Conservation (phyloP, 768 basidiomycete genomes). For the Boletus rex-veris region DNA sequence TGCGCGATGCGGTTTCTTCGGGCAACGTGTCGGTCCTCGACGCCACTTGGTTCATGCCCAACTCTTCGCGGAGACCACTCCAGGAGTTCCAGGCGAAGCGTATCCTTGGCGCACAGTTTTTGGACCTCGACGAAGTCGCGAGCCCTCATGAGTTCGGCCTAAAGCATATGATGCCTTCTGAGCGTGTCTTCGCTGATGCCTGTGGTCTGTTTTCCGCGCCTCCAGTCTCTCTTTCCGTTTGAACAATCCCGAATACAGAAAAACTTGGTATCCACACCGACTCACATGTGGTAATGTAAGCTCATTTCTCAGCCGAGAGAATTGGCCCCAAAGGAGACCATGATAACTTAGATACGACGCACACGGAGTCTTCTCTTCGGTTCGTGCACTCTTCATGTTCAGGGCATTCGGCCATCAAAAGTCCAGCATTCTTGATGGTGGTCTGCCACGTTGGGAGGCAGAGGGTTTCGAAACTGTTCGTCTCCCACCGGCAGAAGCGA, state of each 20-base stretch:
- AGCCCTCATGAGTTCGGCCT: constrained; percentile 73
- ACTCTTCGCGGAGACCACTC: constrained; percentile 63
- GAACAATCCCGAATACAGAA: constrained; percentile 41
- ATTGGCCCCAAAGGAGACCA: constrained; percentile 4
- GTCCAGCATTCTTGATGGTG: constrained; percentile 90
- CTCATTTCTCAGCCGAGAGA: constrained; percentile 3
- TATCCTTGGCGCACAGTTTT: constrained; percentile 68
- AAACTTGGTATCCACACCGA: constrained; percentile 66
- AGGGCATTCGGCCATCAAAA: constrained; percentile 83
- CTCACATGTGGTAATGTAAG: constrained; percentile 82
- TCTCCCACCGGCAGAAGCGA: constrained; percentile 22
- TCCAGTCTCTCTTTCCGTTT: constrained; percentile 3
- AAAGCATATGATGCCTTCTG: constrained; percentile 91
- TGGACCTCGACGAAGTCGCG: constrained; percentile 79
- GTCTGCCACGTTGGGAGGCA: constrained; percentile 76
- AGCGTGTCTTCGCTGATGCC: constrained; percentile 66
- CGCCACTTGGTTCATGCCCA: constrained; percentile 94
- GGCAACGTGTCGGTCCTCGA: constrained; percentile 52
- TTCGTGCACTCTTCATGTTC: constrained; percentile 94
- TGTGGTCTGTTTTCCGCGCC: constrained; percentile 56
- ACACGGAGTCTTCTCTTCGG: constrained; percentile 87
- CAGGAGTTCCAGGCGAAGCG: constrained; percentile 65
- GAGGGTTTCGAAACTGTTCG: constrained; percentile 57
- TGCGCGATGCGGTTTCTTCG: constrained; percentile 37
- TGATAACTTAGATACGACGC: constrained; percentile 69